Percentiles rank a stretch among this genome's conserved stretches.
phyloP scores from a whole-genome alignment of 73 alveolate species.

The Uronychia setigera region DNA sequence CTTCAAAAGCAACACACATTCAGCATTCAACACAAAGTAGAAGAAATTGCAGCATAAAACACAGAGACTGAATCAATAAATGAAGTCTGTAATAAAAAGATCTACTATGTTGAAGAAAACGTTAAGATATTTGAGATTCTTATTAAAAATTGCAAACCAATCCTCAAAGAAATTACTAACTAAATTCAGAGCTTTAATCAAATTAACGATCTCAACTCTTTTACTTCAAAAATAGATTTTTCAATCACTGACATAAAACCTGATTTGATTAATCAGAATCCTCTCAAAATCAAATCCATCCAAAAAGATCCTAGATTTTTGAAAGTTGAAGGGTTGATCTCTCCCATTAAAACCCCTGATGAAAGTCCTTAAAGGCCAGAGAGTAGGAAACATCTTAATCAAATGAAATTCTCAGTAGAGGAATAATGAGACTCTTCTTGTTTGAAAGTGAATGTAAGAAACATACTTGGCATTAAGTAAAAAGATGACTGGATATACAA shows the following conservation, averaged over 20 bases:
- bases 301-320: background rate
- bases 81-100: conserved; percentile 10
- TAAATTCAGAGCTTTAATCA: conserved; percentile 20
- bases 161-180: conserved; percentile 13
- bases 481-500: conserved; percentile 92
- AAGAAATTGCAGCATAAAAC: background rate
- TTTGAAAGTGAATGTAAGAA: conserved; percentile 55
- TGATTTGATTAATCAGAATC: too few species aligned
- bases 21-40: background rate
- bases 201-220: background rate
- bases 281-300: too few species aligned
- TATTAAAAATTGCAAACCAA: conserved; percentile 47
- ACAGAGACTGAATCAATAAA: conserved; percentile 11
- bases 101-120: conserved; percentile 51
- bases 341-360: conserved; percentile 11
- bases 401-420: conserved; percentile 18
- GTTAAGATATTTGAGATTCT: conserved; percentile 29
- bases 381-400: background rate
- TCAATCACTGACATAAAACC: background rate
- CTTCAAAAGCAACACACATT: background rate
- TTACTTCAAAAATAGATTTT: background rate
- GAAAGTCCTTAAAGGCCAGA: background rate
- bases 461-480: conserved; percentile 67
- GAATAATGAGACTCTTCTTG: conserved; percentile 13
- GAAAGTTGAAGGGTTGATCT: background rate